Evolutionary conservation across 164 flowering plant genomes (phyloP).

Genomic region (Liquidambar formosana): DNA sequence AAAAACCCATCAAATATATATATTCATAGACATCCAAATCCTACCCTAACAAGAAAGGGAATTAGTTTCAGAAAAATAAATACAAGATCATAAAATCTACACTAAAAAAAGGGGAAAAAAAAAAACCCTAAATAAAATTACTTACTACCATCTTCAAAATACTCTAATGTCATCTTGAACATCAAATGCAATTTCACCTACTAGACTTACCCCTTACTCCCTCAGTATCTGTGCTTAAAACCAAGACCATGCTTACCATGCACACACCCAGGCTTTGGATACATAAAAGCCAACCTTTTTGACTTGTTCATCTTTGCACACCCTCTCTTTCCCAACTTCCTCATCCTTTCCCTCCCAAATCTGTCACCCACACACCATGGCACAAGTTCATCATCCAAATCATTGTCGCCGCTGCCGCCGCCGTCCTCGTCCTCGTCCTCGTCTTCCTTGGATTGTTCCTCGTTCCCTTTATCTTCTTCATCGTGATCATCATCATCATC

Average conservation of each 20-base stretch:
- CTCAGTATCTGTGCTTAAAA: conserved; percentile 27
- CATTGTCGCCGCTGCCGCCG: conserved; percentile 25
- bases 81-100: too few relatives aligned
- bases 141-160: too few relatives aligned
- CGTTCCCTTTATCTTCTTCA: not conserved
- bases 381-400: conserved; percentile 45
- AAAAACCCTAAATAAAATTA: too few relatives aligned
- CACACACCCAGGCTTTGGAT: conserved; percentile 37
- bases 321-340: conserved; percentile 47
- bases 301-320: conserved; percentile 30
- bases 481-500: too few relatives aligned
- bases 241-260: conserved; percentile 52
- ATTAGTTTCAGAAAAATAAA: too few relatives aligned
- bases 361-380: conserved; percentile 34
- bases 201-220: too few relatives aligned
- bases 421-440: conserved; percentile 21
- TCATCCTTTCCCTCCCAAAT: conserved; percentile 45
- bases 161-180: too few relatives aligned
- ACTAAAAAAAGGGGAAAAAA: too few relatives aligned
- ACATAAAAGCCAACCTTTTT: conserved; percentile 24
- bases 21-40: too few relatives aligned
- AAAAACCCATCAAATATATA: too few relatives aligned
- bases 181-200: too few relatives aligned
- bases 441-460: conserved; percentile 1
- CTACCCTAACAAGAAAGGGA: too few relatives aligned